Base-by-base conservation (phyloP, 345 rosid genomes). In the Euphorbia peplus region DNA sequence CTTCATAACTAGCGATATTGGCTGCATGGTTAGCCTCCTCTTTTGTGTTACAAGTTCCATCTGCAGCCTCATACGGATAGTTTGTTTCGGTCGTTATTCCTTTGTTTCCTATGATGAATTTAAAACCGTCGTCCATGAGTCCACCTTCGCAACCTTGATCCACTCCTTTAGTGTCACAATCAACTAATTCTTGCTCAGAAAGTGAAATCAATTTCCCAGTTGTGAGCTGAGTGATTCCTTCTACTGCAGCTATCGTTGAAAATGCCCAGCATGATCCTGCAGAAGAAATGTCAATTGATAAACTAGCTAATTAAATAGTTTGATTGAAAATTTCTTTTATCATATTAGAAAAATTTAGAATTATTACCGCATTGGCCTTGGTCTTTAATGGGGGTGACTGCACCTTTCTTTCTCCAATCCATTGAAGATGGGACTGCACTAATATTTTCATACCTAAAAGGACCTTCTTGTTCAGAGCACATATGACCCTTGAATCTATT, bases 191-290 rank as follows among this genome's bases (percentile, higher is more conserved):
- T 69, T 84, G 85, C 51, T 81, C 83, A 0, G 85, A 81, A 1
- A 79, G 72, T 2, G 82, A 79, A 26, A 77, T 46, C 56, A 81
- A 8, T 69, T 81, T 77, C 0, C 81, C 76, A 0, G 78, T 55
- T 35, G 74, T 53, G 3, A 81, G 46, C 68, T 63, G 22, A 21
- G 63, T 47, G 21, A 81, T 50, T 54, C 83, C 88, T 71, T 81
- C 85, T 28, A 77, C 58, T 1, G 88, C 88, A 0, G 85, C 85
- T 47, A 84, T 83, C 0, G 83, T 80, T 0, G 85, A 84, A 69
- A 84, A 84, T 16, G 88, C 88, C 85, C 85, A 81, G 64, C 88
- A 82, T 30, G 78, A 77, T 52, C 87, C 85, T 60, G 41, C 8
- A 13, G 16, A 46, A 46, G 51, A 46, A 13, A 13, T 3, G 19